Conservation (phyloP, 2,329 filamentous ascomycete species). For the Trichophyton verrucosum region DNA sequence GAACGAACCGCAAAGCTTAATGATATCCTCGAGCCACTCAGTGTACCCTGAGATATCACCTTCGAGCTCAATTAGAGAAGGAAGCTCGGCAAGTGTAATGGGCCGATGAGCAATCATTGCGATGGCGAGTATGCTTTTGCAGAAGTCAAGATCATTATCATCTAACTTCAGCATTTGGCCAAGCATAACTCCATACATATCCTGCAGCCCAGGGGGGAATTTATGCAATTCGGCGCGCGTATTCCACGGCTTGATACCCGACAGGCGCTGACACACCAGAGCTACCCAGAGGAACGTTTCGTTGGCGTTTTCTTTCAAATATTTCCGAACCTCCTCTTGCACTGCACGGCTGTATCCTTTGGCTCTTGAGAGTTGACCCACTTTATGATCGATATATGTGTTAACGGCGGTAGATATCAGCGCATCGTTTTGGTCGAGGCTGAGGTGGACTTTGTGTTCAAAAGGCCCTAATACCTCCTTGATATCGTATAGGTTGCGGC, state of each 20-base stretch:
- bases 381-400: neutral
- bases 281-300: constrained; percentile 32
- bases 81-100: constrained; percentile 23
- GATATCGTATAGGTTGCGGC: constrained; percentile 33
- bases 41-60: constrained; percentile 8
- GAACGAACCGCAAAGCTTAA: constrained; percentile 18
- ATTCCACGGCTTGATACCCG: constrained; percentile 1
- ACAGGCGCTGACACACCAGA: constrained; percentile 23
- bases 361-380: neutral
- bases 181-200: constrained; percentile 19
- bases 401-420: neutral
- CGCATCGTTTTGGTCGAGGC: neutral
- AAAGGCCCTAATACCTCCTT: constrained; percentile 19
- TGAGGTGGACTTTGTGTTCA: neutral
- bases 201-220: constrained; percentile 14
- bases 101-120: constrained; percentile 25
- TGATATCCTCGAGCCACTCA: constrained; percentile 8
- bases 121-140: constrained; percentile 25
- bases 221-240: constrained; percentile 10
- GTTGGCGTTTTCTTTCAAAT: constrained; percentile 12
- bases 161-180: constrained; percentile 19
- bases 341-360: neutral
- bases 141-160: constrained; percentile 21
- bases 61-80: constrained; percentile 15
- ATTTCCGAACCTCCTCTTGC: neutral